Percentiles rank a stretch among this genome's conserved stretches.
Evolutionary conservation across 495 filamentous ascomycete species (phyloP).

Genomic region (Hypoxylon perforatum): DNA sequence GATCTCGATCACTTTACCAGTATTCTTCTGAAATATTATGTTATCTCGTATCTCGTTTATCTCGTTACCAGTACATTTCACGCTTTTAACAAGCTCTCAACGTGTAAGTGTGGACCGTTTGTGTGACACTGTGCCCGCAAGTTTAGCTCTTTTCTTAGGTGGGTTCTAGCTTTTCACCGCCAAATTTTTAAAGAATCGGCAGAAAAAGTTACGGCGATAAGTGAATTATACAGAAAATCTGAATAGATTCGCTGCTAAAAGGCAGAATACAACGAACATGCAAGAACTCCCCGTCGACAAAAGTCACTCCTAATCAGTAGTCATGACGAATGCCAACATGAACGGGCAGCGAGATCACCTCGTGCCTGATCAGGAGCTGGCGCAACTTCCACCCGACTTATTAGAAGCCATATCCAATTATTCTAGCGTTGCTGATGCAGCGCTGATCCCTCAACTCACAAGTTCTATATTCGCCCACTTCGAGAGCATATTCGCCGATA

Average conservation of each 20-base stretch:
- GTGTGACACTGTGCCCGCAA: background rate
- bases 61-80: no score
- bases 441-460: constrained; percentile 73
- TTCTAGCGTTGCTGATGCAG: constrained; percentile 74
- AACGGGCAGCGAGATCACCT: constrained; percentile 53
- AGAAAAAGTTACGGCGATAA: constrained; percentile 42
- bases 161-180: constrained; percentile 41
- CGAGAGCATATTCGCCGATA: constrained; percentile 77
- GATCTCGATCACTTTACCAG: no score
- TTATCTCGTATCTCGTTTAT: no score
- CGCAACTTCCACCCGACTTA: constrained; percentile 72
- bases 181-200: constrained; percentile 43
- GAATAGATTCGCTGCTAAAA: no score
- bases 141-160: constrained; percentile 12
- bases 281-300: constrained; percentile 30
- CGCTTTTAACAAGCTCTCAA: no score
- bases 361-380: constrained; percentile 51
- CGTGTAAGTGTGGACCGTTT: no score
- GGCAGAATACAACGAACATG: constrained; percentile 17
- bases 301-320: constrained; percentile 31
- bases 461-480: constrained; percentile 75
- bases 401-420: constrained; percentile 71
- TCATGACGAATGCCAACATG: constrained; percentile 59
- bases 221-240: no score
- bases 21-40: no score